A percentile compares a stretch with the other conserved stretches of the same genome.
phyloP scores from a whole-genome alignment of 2,329 filamentous ascomycete species.

The Herpotrichia juniperi region DNA sequence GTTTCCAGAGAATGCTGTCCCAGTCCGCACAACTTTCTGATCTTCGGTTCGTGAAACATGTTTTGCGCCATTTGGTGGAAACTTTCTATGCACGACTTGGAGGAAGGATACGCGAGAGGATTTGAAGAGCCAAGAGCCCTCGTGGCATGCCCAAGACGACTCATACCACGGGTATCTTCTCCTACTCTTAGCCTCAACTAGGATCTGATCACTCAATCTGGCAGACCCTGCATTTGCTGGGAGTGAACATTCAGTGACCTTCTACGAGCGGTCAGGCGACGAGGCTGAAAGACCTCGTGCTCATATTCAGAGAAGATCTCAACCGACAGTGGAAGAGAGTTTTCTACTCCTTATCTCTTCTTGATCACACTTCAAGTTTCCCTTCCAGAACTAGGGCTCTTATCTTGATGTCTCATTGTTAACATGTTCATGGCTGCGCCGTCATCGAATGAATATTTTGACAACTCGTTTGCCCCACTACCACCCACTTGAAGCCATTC shows the following conservation, averaged over 20 bases:
- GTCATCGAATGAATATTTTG: neutral
- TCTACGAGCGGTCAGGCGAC: neutral
- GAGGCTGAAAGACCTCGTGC: constrained; percentile 5
- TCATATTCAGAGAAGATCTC: neutral
- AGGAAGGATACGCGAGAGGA: neutral
- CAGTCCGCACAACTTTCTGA: neutral
- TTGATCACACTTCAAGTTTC: neutral
- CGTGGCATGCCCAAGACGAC: too few species aligned
- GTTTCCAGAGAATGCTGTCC: neutral
- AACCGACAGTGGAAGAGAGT: too few species aligned
- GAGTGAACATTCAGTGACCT: too few species aligned
- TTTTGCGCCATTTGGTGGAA: neutral
- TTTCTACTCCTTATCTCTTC: constrained; percentile 2
- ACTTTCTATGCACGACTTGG: too few species aligned
- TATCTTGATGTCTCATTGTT: neutral
- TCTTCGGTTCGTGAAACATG: neutral
- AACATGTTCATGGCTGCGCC: neutral
- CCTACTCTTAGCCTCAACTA: too few species aligned
- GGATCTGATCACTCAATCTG: too few species aligned
- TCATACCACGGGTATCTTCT: too few species aligned
- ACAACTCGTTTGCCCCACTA: neutral
- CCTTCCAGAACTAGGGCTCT: neutral
- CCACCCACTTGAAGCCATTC: neutral
- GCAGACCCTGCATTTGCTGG: too few species aligned
- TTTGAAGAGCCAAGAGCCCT: too few species aligned